Percentiles rank a stretch among this genome's conserved stretches.
Evolutionary conservation across 208 protist genomes (phyloP).

Genomic region (Acanthamoeba comandoni): DNA sequence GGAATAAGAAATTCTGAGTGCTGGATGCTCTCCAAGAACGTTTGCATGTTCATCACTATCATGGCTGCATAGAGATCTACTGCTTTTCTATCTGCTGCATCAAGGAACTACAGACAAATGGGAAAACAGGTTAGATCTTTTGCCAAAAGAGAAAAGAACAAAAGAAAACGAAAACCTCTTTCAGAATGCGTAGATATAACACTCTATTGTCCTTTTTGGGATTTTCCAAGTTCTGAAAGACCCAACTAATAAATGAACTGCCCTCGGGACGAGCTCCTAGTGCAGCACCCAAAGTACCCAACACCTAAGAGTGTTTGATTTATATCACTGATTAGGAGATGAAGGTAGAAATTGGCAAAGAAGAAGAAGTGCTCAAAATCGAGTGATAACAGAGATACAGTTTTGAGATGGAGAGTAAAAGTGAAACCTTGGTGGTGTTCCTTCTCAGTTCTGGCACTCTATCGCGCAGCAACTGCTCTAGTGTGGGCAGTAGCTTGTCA

Average conservation of each 20-base stretch:
- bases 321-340: no score
- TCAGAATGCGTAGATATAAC: not conserved
- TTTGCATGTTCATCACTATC: conserved; percentile 13
- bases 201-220: conserved; percentile 34
- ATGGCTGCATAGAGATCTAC: conserved; percentile 16
- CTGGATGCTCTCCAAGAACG: conserved; percentile 23
- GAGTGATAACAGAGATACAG: no score
- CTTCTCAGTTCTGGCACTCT: not conserved
- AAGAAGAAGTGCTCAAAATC: not conserved
- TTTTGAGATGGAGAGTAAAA: no score
- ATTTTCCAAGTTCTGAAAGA: conserved; percentile 12
- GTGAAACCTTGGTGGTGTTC: no score
- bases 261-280: conserved; percentile 7
- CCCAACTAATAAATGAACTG: conserved; percentile 21
- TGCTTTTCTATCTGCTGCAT: conserved; percentile 29
- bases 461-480: conserved; percentile 31
- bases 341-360: no score
- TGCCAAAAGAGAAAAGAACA: not conserved
- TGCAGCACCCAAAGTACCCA: not conserved
- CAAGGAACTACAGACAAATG: conserved; percentile 15
- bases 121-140: no score
- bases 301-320: no score
- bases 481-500: conserved; percentile 29
- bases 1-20: not conserved
- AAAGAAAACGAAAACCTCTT: not conserved